phyloP scores from a whole-genome alignment of 345 rosid species.

The Eucalyptus regnans region DNA sequence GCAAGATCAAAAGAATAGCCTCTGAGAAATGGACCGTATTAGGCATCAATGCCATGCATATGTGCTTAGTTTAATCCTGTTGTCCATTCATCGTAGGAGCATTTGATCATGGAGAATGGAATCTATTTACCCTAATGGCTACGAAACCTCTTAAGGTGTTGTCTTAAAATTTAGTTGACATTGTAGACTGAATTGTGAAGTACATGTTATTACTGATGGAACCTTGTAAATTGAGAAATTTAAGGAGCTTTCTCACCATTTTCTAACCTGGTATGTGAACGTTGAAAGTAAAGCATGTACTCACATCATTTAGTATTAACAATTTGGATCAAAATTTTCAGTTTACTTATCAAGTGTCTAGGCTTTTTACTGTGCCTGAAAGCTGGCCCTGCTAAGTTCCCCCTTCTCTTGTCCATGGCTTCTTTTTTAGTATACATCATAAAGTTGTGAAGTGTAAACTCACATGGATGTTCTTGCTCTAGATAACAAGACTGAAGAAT shows the following conservation, averaged over 20 bases:
- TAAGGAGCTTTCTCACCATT: neutral
- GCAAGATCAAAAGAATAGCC: neutral
- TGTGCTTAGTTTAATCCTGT: neutral
- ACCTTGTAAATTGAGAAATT: neutral
- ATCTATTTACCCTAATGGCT: neutral
- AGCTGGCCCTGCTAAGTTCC: neutral
- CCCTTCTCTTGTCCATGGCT: neutral
- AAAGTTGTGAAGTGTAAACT: neutral
- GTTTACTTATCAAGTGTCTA: neutral
- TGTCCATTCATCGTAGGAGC: neutral
- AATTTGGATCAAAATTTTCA: neutral
- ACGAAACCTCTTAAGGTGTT: neutral
- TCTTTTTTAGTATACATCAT: neutral
- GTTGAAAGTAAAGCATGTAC: neutral
- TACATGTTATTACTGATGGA: neutral
- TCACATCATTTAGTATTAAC: neutral
- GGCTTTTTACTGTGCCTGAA: neutral
- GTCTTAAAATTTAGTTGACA: neutral
- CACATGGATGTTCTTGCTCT: neutral
- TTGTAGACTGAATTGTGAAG: neutral
- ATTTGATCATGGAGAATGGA: neutral
- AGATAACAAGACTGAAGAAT: neutral
- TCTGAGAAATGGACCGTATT: neutral
- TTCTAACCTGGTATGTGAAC: neutral
- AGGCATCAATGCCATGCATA: neutral